Evolutionary conservation across 2,329 filamentous ascomycete genomes (phyloP), one percentile per base, ranked within the genome.

Genomic region (Aspergillus piperis): DNA sequence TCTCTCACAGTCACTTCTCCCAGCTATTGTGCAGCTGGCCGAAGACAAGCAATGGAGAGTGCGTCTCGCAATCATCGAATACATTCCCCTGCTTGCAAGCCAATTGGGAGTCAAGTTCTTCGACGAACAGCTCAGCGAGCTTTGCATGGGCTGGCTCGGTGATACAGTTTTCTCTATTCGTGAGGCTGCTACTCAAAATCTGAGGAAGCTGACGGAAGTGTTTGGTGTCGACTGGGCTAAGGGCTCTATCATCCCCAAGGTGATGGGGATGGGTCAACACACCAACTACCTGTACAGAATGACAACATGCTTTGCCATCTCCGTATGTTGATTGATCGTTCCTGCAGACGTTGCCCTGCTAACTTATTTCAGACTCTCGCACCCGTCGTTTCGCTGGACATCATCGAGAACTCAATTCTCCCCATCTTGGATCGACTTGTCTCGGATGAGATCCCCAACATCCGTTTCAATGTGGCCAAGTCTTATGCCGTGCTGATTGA

Each of bases 21-120:
- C 96, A 11, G 95, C 95, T 48, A 99, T 99, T 72, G 92, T 98
- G 36, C 93, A 98, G 77, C 85, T 99, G 69, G 95, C 95, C 58
- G 95, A 98, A 79, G 95, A 99, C 79, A 99, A 99, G 85, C 93
- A 98, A 82, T 99, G 95, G 95, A 89, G 95, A 73, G 95, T 99
- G 62, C 90, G 95, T 68, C 85, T 99, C 67, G 95, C 95, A 62
- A 99, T 99, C 75, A 99, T 99, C 77, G 94, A 99, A 84, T 98
- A 99, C 80, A 97, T 99, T 70, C 95, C 95, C 30, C 85, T 99
- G 59, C 87, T 99, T 61, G 95, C 95, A 57, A 95, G 92, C 73
- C 95, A 99, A 77, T 86, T 99, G 11, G 95, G 95, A 52, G 93
- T 98, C 55, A 88, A 96, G 75, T 99, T 99, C 83, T 99, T 99